A percentile compares a stretch with the other conserved stretches of the same genome.
Evolutionary conservation across 441 rosid species (phyloP).

Genomic region (Corymbia citriodora): DNA sequence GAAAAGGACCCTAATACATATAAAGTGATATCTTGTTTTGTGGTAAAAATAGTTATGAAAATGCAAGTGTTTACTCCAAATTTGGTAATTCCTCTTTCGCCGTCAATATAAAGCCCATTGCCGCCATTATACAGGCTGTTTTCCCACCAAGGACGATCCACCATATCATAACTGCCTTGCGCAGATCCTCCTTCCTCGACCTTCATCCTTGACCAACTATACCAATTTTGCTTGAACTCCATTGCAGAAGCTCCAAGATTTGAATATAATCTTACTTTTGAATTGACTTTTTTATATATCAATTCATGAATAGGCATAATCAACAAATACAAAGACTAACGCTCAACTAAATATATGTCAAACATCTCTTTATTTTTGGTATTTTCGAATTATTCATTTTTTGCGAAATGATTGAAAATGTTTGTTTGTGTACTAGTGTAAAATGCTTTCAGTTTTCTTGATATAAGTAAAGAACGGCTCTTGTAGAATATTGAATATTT

Average conservation of each 20-base stretch:
- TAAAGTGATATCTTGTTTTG: not conserved
- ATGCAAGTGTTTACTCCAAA: not conserved
- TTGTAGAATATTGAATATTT: rapidly evolving
- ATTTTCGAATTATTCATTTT: no score
- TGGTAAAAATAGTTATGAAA: not conserved
- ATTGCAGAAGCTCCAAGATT: not conserved
- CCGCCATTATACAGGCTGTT: not conserved
- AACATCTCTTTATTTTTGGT: no score
- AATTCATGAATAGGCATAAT: no score
- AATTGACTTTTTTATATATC: not conserved
- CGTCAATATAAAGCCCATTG: not conserved
- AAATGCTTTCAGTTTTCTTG: not conserved
- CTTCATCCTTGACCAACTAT: not conserved
- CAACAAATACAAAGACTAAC: no score
- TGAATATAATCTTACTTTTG: not conserved
- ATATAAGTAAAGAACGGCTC: not conserved
- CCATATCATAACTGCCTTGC: not conserved
- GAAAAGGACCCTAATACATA: not conserved
- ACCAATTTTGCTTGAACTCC: not conserved
- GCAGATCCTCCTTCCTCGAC: not conserved
- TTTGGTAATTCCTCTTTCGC: not conserved
- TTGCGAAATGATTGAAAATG: no score
- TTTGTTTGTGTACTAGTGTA: no score
- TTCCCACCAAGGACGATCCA: not conserved
- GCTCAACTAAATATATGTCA: no score